These are phyloP conservation scores for Yamadazyma friedrichii DNA, from an alignment of 1,139 yeast genomes.

Conservation along the genomic window DNA sequence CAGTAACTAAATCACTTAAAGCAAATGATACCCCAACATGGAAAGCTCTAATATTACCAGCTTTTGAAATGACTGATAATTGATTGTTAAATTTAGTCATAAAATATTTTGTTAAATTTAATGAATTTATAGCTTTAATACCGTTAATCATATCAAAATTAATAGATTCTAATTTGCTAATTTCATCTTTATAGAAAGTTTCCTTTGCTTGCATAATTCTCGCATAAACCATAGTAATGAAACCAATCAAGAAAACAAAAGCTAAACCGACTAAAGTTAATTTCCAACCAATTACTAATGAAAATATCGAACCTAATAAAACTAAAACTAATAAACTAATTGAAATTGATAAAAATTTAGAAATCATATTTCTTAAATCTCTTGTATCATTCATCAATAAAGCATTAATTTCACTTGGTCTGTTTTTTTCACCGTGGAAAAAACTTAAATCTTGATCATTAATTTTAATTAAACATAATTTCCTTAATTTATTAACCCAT, in stretches of 20 bases:
- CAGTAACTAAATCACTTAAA: constrained; percentile 49
- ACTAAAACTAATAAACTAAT: constrained; percentile 55
- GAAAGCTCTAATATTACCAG: constrained; percentile 51
- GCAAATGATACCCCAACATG: constrained; percentile 66
- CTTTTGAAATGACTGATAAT: constrained; percentile 24
- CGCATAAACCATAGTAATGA: constrained; percentile 55
- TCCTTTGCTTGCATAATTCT: constrained; percentile 53
- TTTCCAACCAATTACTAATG: constrained; percentile 81
- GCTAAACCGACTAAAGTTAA: constrained; percentile 78
- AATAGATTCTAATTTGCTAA: constrained; percentile 53
- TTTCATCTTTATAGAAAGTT: constrained; percentile 53
- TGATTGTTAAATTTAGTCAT: constrained; percentile 27
- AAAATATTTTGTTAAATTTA: constrained; percentile 54
- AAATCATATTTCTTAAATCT: constrained; percentile 64
- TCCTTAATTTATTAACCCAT: constrained; percentile 62
- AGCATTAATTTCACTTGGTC: constrained; percentile 61
- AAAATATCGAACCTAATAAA: constrained; percentile 69
- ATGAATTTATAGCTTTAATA: constrained; percentile 60
- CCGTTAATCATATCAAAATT: constrained; percentile 60
- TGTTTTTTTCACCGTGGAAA: constrained; percentile 40
- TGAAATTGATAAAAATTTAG: constrained; percentile 57
- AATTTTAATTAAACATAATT: constrained; percentile 46
- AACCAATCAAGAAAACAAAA: constrained; percentile 60
- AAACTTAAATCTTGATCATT: constrained; percentile 55
- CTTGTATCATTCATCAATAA: constrained; percentile 77